Conservation (phyloP, 257 asterid species). For the Avicennia marina region DNA sequence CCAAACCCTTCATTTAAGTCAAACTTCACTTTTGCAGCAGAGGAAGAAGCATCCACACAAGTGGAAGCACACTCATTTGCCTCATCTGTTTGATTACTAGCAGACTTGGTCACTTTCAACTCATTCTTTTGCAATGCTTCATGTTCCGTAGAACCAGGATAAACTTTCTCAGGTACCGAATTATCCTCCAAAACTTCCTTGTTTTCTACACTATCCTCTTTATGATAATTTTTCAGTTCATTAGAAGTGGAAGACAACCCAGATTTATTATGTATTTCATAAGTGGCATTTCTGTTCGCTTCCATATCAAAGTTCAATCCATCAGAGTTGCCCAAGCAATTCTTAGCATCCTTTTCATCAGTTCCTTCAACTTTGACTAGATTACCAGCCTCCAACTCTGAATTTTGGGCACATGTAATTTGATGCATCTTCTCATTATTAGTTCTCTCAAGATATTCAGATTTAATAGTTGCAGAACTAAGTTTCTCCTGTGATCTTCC, state of each 20-base stretch:
- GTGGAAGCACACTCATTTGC: constrained; percentile 19
- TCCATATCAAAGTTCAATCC: constrained; percentile 17
- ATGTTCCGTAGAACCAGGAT: background rate
- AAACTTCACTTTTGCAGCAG: constrained; percentile 32
- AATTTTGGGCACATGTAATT: constrained; percentile 14
- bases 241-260: constrained; percentile 14
- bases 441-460: constrained; percentile 24
- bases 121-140: constrained; percentile 19
- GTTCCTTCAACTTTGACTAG: constrained; percentile 25
- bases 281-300: constrained; percentile 9
- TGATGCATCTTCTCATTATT: constrained; percentile 19
- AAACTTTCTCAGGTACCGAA: background rate
- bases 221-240: constrained; percentile 23
- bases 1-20: constrained; percentile 48
- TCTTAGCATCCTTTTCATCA: constrained; percentile 18
- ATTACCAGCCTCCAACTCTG: constrained; percentile 19
- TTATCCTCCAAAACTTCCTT: background rate
- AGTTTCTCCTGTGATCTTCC: constrained; percentile 20
- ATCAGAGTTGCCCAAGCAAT: constrained; percentile 18
- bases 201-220: constrained; percentile 25
- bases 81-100: constrained; percentile 20
- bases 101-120: constrained; percentile 15
- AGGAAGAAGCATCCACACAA: constrained; percentile 21
- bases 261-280: constrained; percentile 19
- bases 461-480: constrained; percentile 9